Evolutionary conservation across 2,329 filamentous ascomycete genomes (phyloP).

Genomic region (Exophiala bonariae): DNA sequence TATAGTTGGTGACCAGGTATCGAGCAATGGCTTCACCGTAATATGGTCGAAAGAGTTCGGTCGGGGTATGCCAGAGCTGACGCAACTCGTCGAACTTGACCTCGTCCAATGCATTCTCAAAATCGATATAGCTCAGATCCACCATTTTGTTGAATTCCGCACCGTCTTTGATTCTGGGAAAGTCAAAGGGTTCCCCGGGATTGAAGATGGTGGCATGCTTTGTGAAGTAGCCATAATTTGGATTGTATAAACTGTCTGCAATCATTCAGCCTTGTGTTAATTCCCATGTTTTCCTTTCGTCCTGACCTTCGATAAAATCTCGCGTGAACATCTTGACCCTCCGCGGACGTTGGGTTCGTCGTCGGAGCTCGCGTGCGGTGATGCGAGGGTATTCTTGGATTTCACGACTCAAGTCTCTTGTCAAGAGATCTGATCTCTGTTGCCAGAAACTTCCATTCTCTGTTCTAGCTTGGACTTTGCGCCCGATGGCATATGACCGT

Average conservation of each 20-base stretch:
- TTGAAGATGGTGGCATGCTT: conserved; percentile 96
- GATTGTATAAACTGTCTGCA: conserved; percentile 89
- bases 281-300: conserved; percentile 20
- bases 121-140: conserved; percentile 78
- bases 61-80: conserved; percentile 97
- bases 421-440: conserved; percentile 74
- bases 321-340: conserved; percentile 95
- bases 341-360: conserved; percentile 71
- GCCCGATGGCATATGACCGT: conserved; percentile 42
- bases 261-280: conserved; percentile 5
- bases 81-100: conserved; percentile 71
- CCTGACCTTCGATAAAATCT: conserved; percentile 98
- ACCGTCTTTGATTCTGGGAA: conserved; percentile 77
- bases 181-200: conserved; percentile 87
- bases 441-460: conserved; percentile 76
- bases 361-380: conserved; percentile 75
- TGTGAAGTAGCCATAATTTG: conserved; percentile 91
- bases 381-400: conserved; percentile 81
- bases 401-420: conserved; percentile 75
- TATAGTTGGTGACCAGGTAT: conserved; percentile 94
- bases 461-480: conserved; percentile 36
- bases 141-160: conserved; percentile 78
- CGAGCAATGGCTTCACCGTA: conserved; percentile 97
- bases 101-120: conserved; percentile 83
- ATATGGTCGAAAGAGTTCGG: conserved; percentile 92